Base-by-base conservation (phyloP, 257 asterid genomes). In the Sherardia arvensis region DNA sequence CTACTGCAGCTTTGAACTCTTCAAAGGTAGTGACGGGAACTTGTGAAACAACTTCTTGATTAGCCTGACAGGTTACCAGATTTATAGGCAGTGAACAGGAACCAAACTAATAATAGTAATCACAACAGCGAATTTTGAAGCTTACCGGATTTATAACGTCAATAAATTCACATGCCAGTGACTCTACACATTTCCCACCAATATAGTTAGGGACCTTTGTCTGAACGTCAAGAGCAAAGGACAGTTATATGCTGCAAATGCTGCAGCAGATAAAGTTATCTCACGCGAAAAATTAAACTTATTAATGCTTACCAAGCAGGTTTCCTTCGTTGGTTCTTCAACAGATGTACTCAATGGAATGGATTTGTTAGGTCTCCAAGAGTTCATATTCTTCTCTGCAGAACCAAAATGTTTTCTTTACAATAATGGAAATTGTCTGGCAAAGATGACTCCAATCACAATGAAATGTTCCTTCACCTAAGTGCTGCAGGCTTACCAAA, bases 61-160 rank as follows among this genome's bases (percentile, higher is more conserved):
- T 79, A 61, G 84, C 84, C 84, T 79, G 65, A 53, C 17, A 38
- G 7, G 66, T 34, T 49, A 34, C 28, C 28, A 20, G 30, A 5
- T 62, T 26, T 22, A 62, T 64, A 60, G 14, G 57, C 22, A 61
- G 48, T 23, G 53, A 23, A 30, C 20, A 9, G n/a, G 8, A 53
- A 62, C 38, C 28, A 45, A 22, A 56, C 51, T 43, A 73, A 17
- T 20, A 48, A 69, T 26, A 56, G 34, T 49, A 22, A 53, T 51
- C 11, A 33, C 53, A 40, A 43, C 23, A 26, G 48, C 23, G 1
- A 59, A 22, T 18, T n/a, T 26, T 25, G n/a, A n/a, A 64, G 67
- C 78, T 76, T 74, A 79, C 84, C 66, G 84, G 78, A 66, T 79
- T 74, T 61, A 76, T 68, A 32, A 79, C 78, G 40, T 79, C 79